Percentiles rank a stretch among this genome's conserved stretches.
phyloP scores from a whole-genome alignment of 176 grass and related monocot genomes.

The Oryza australiensis region DNA sequence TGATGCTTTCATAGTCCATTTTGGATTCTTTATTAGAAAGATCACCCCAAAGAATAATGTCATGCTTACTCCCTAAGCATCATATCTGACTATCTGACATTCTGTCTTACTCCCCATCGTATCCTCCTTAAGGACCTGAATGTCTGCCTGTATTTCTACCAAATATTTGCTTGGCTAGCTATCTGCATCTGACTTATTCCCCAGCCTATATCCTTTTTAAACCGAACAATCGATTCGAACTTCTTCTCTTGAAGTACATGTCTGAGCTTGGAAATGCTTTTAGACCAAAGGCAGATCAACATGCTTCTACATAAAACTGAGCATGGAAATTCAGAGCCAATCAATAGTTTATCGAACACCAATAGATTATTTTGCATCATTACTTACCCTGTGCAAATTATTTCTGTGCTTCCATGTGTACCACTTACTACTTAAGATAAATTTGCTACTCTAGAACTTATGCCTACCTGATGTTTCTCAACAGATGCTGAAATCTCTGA shows the following conservation, averaged over 20 bases:
- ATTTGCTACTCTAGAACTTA: constrained; percentile 10
- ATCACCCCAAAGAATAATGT: not conserved
- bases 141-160: constrained; percentile 2
- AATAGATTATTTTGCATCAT: not conserved
- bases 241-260: not conserved
- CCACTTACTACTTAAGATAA: not conserved
- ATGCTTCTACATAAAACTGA: not conserved
- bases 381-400: not conserved
- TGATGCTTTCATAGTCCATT: not conserved
- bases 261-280: not conserved
- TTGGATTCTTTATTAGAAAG: not conserved
- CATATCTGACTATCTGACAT: not conserved
- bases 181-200: not conserved
- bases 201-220: not conserved
- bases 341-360: not conserved
- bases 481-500: constrained; percentile 72
- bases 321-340: not conserved
- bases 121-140: constrained; percentile 16
- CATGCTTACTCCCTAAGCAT: not conserved
- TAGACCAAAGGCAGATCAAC: not conserved
- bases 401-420: not conserved
- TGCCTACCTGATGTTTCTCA: not conserved
- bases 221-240: not conserved
- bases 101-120: not conserved
- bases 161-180: constrained; percentile 1